Evolutionary conservation across 2,329 filamentous ascomycete species (phyloP).

Genomic region (Madurella fahalii): DNA sequence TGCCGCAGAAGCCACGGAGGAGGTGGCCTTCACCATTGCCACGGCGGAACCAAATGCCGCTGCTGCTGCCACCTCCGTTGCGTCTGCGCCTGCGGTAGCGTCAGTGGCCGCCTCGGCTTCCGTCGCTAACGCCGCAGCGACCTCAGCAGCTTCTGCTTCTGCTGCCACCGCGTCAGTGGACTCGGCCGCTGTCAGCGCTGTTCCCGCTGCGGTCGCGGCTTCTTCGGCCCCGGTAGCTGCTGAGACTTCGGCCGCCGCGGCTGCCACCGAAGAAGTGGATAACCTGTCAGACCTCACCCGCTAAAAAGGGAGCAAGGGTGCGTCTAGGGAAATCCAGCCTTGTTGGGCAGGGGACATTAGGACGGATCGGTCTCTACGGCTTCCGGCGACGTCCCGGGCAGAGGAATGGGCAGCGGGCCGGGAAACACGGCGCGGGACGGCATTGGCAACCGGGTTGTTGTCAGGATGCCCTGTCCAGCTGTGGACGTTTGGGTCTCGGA

Average conservation of each 20-base stretch:
- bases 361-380: background rate
- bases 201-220: conserved; percentile 7
- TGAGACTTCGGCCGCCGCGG: conserved; percentile 7
- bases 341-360: background rate
- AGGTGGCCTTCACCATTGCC: conserved; percentile 6
- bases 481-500: background rate
- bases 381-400: background rate
- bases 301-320: conserved; percentile 9
- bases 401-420: background rate
- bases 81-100: background rate
- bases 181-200: conserved; percentile 1
- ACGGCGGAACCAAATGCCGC: conserved; percentile 2
- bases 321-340: background rate
- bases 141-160: conserved; percentile 3
- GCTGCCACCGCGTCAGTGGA: conserved; percentile 2
- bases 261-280: conserved; percentile 3
- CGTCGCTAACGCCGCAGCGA: conserved; percentile 2
- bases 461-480: background rate
- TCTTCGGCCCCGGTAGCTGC: conserved; percentile 14
- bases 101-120: background rate
- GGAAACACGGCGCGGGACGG: background rate
- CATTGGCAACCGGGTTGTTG: background rate
- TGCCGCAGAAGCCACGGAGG: background rate
- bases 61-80: too few relatives aligned
- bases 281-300: conserved; percentile 28